These are phyloP conservation scores for Dactylellina drechsleri DNA, from an alignment of 2,329 filamentous ascomycete species.

Conservation along the genomic window DNA sequence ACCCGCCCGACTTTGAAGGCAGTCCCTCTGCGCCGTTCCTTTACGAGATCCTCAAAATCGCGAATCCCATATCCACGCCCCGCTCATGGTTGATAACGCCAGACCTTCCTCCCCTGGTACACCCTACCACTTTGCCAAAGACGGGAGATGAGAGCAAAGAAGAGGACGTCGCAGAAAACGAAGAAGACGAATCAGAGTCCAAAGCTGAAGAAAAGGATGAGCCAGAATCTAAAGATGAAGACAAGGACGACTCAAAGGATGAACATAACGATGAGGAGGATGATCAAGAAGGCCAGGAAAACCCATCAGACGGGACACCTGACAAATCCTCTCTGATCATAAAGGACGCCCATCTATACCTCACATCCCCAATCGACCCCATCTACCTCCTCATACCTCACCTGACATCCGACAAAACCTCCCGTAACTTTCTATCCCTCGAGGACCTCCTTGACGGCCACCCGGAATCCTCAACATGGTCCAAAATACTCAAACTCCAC, in stretches of 20 bases:
- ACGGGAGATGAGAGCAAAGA: slow-evolving; percentile 1
- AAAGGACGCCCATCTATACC: slow-evolving; percentile 76
- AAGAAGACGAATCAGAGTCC: background rate
- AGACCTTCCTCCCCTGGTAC: slow-evolving; percentile 22
- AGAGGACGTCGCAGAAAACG: slow-evolving; percentile 11
- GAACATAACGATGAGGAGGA: no score
- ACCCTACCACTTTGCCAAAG: slow-evolving; percentile 7
- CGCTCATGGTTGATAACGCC: slow-evolving; percentile 71
- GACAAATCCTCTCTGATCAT: slow-evolving; percentile 65
- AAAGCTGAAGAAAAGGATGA: background rate
- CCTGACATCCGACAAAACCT: slow-evolving; percentile 66
- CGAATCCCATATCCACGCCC: slow-evolving; percentile 67
- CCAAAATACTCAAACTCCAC: slow-evolving; percentile 62
- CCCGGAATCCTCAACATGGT: slow-evolving; percentile 62
- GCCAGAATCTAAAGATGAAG: no score
- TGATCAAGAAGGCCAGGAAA: background rate
- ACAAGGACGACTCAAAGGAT: no score
- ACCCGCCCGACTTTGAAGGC: slow-evolving; percentile 14
- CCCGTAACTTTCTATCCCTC: slow-evolving; percentile 63
- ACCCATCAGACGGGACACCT: slow-evolving; percentile 60
- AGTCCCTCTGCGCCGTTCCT: slow-evolving; percentile 60
- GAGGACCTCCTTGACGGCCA: slow-evolving; percentile 66
- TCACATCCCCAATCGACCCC: slow-evolving; percentile 85
- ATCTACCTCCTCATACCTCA: slow-evolving; percentile 84
- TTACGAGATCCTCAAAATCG: slow-evolving; percentile 72